Conservation (phyloP, 805 yeast genomes). For the Monosporozyma siamensis region DNA sequence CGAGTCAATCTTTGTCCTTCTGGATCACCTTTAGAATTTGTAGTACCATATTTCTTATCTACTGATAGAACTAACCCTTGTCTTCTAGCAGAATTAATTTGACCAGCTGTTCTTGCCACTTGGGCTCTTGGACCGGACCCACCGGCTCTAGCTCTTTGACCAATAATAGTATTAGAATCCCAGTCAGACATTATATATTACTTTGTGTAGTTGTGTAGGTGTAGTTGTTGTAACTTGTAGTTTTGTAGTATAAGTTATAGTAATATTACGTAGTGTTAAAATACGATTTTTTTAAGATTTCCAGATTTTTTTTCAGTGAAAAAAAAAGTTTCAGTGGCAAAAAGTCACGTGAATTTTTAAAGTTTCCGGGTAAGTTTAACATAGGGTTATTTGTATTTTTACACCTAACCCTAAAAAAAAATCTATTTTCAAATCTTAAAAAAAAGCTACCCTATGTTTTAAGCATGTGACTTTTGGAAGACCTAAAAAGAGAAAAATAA, state of each 20-base stretch:
- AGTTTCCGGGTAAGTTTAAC: too few relatives aligned
- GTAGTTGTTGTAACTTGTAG: neutral
- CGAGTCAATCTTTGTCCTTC: conserved; percentile 94
- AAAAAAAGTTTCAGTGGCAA: too few relatives aligned
- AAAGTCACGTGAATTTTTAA: too few relatives aligned
- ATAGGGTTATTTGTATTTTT: too few relatives aligned
- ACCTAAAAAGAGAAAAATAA: too few relatives aligned
- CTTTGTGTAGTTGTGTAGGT: neutral
- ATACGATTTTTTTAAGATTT: too few relatives aligned
- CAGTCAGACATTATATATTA: conserved; percentile 53
- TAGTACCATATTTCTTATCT: conserved; percentile 80
- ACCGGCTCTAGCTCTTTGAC: conserved; percentile 80
- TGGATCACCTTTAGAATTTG: conserved; percentile 56
- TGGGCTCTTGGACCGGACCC: conserved; percentile 79
- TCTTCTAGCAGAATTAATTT: conserved; percentile 90
- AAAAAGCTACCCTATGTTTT: too few relatives aligned
- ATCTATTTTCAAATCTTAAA: too few relatives aligned
- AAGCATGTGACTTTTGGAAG: too few relatives aligned
- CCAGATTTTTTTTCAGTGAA: too few relatives aligned
- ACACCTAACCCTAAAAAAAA: too few relatives aligned
- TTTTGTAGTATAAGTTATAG: neutral
- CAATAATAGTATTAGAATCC: conserved; percentile 86
- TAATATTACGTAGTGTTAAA: neutral
- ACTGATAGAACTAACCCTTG: conserved; percentile 80
- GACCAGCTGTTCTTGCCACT: conserved; percentile 70